Evolutionary conservation across 2,329 filamentous ascomycete genomes (phyloP).

Genomic region (Hypomyces rosellus): DNA sequence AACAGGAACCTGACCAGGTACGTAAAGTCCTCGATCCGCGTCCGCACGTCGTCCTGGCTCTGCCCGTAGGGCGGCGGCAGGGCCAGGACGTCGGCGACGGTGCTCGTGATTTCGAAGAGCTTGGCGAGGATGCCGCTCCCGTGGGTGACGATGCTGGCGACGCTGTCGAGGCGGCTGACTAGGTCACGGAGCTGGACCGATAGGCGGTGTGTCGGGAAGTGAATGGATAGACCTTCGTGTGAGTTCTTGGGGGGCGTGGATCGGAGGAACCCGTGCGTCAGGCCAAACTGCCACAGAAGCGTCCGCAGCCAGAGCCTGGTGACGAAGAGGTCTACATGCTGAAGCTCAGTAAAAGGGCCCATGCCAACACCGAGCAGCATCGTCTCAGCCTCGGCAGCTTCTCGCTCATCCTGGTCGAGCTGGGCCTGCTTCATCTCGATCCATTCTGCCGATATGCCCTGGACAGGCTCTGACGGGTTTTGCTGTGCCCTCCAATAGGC

Average conservation of each 20-base stretch:
- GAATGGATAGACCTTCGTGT: constrained; percentile 33
- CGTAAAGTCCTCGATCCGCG: constrained; percentile 47
- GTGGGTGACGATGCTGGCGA: constrained; percentile 45
- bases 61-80: constrained; percentile 36
- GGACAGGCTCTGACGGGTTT: constrained; percentile 14
- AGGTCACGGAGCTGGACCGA: constrained; percentile 33
- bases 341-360: constrained; percentile 30
- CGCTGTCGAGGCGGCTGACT: constrained; percentile 28
- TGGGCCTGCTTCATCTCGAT: constrained; percentile 35
- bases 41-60: constrained; percentile 36
- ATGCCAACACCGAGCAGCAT: constrained; percentile 20
- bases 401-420: constrained; percentile 32
- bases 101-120: constrained; percentile 54
- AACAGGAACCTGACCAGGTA: constrained; percentile 46
- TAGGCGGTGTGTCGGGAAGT: constrained; percentile 33
- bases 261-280: constrained; percentile 32
- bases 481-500: constrained; percentile 30
- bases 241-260: constrained; percentile 25
- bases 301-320: constrained; percentile 37
- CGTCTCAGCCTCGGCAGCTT: constrained; percentile 22
- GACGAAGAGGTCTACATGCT: constrained; percentile 35
- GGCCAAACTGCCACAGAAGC: constrained; percentile 35
- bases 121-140: constrained; percentile 52
- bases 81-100: constrained; percentile 52
- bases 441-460: constrained; percentile 30